Percentiles rank a stretch among this genome's conserved stretches.
phyloP scores from a whole-genome alignment of 208 protist species.

The Trichomonas gallinae region DNA sequence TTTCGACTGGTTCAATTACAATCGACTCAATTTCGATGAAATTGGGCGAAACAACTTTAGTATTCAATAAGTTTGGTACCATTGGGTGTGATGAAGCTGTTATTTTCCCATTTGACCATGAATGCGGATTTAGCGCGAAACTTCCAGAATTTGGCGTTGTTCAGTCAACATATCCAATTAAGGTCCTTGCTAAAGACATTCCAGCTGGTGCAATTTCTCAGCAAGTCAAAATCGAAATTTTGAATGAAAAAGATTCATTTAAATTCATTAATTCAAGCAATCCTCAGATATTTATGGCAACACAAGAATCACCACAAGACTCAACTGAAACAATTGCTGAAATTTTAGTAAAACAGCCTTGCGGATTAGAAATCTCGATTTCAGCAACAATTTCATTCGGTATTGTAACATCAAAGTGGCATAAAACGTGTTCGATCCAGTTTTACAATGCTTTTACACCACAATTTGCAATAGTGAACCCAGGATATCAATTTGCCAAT shows the following conservation, averaged over 20 bases:
- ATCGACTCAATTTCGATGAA: background rate
- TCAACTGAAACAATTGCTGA: background rate
- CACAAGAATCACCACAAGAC: background rate
- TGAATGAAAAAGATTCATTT: background rate
- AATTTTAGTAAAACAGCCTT: background rate
- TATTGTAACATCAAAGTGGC: background rate
- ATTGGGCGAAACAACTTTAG: background rate
- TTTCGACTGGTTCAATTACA: background rate
- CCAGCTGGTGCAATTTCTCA: background rate
- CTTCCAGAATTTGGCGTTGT: background rate
- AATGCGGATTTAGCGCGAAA: background rate
- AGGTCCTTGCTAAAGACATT: background rate
- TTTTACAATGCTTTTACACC: background rate
- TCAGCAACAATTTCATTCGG: background rate
- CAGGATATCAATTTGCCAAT: background rate
- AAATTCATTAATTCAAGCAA: background rate
- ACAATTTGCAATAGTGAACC: background rate
- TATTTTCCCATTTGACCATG: background rate
- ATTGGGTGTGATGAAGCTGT: background rate
- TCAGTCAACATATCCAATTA: background rate
- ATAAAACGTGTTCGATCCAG: background rate
- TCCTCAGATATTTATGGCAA: background rate
- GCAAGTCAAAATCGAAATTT: background rate
- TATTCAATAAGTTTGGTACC: background rate
- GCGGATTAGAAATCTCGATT: background rate